These are phyloP conservation scores for Calonectria multiphialidica DNA, from an alignment of 2,329 filamentous ascomycete genomes.

Conservation along the genomic window DNA sequence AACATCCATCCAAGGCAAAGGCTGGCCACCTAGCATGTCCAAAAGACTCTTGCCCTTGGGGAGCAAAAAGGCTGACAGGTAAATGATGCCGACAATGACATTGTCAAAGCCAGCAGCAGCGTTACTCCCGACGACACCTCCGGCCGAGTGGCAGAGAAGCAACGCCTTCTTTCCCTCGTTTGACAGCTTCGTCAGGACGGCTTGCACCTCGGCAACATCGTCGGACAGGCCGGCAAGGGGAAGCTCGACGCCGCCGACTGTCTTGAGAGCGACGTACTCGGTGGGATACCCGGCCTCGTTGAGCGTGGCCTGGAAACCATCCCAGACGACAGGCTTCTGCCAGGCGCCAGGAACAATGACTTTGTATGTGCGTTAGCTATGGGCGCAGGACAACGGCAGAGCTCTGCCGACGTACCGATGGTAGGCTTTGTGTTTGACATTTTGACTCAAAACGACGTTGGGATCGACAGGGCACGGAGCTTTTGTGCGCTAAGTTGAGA, in stretches of 20 bases:
- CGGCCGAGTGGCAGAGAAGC: neutral
- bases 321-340: neutral
- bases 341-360: slow-evolving; percentile 5
- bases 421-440: neutral
- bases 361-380: neutral
- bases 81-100: neutral
- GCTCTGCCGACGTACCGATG: neutral
- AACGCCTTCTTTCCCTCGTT: neutral
- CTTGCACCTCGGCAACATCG: neutral
- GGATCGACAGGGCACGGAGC: neutral
- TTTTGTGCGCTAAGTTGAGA: too few relatives aligned
- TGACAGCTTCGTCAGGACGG: neutral
- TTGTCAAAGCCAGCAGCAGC: neutral
- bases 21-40: neutral
- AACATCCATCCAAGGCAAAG: neutral
- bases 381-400: too few relatives aligned
- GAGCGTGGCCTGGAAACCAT: neutral
- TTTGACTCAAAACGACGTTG: neutral
- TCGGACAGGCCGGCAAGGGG: neutral
- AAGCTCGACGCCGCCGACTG: neutral
- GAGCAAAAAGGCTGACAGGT: neutral
- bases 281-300: neutral
- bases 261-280: neutral
- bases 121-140: neutral
- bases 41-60: neutral